Base-by-base conservation (phyloP, 768 basidiomycete species). In the Agaricus blazei region DNA sequence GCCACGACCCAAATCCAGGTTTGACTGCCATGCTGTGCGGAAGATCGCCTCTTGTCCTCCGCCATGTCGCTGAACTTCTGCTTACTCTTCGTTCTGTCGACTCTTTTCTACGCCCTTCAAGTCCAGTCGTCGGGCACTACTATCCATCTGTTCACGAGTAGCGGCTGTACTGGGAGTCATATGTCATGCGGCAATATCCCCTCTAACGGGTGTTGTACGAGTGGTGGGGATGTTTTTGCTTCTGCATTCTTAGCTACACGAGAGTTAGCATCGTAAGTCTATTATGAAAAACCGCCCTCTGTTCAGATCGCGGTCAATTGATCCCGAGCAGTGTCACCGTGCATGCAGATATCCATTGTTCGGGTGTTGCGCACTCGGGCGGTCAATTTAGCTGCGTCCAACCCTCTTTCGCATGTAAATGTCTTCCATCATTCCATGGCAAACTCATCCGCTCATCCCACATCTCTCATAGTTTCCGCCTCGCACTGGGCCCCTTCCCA, bases 151-250 rank as follows among this genome's bases (percentile, higher is more conserved):
- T 54, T 48, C 23, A 40, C 53, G 15, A 54, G 53, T 19, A 42
- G 24, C 8, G 15, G 45, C n/a, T 54, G 53, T n/a, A 29, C 36
- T 8, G 53, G 53, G 15, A 54, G 53, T 12, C 53, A 54, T 41
- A 27, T 54, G 53, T 54, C 53, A 36, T 54, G 53, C 12, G 43
- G 53, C 9, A 48, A 48, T 27, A 54, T 54, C 14, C 53, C 53
- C 26, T 19, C 46, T 0, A 47, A 40, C 8, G 53, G 46, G 8
- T 54, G 53, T 40, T 54, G 53, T 23, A 47, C 53, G 12, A 54
- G 37, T 31, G 46, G 46, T 26, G 46, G 46, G 28, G 37, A 41
- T 14, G 3, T 54, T 3, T 54, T 54, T 26, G 53, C 53, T n/a
- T 54, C 53, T 11, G 37, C 53, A 5, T 48, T 48, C 46, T 26